phyloP scores from a whole-genome alignment of 192 early-diverging fungal genomes.

The Coemansia sp. region DNA sequence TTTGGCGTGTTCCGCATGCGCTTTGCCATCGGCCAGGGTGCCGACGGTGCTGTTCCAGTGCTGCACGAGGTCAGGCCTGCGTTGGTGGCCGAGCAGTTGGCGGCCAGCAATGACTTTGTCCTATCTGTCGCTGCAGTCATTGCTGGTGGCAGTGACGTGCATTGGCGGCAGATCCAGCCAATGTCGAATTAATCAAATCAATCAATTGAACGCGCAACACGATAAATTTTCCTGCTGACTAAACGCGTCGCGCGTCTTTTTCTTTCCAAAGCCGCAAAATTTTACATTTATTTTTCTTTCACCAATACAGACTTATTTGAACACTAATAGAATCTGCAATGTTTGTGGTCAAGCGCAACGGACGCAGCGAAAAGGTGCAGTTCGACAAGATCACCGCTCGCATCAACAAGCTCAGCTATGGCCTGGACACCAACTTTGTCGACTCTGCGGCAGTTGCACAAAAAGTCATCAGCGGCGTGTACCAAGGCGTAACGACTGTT shows the following conservation, averaged over 20 bases:
- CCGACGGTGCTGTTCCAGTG: constrained; percentile 11
- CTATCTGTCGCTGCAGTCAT: constrained; percentile 23
- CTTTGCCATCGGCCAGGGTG: constrained; percentile 23
- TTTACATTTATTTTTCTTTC: not conserved
- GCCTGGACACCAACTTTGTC: constrained; percentile 88
- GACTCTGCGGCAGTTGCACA: constrained; percentile 86
- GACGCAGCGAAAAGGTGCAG: constrained; percentile 87
- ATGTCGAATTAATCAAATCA: too few relatives aligned
- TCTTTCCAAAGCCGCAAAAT: too few relatives aligned
- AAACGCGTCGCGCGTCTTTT: too few relatives aligned
- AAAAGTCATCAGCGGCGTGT: constrained; percentile 94
- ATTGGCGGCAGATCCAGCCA: too few relatives aligned
- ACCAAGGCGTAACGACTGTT: constrained; percentile 94
- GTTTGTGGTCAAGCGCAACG: constrained; percentile 63
- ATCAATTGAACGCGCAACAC: too few relatives aligned
- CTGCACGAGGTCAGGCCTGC: constrained; percentile 26
- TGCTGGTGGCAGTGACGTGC: constrained; percentile 4
- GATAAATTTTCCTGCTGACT: too few relatives aligned
- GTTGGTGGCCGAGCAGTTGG: constrained; percentile 20
- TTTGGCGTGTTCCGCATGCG: constrained; percentile 49
- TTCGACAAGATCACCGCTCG: constrained; percentile 95
- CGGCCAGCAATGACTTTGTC: constrained; percentile 4
- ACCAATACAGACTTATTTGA: not conserved
- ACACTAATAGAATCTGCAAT: constrained; percentile 7
- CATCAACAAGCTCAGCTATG: constrained; percentile 92